Base-by-base conservation (phyloP, 371 early-diverging fungal genomes). In the Actinomucor elegans region DNA sequence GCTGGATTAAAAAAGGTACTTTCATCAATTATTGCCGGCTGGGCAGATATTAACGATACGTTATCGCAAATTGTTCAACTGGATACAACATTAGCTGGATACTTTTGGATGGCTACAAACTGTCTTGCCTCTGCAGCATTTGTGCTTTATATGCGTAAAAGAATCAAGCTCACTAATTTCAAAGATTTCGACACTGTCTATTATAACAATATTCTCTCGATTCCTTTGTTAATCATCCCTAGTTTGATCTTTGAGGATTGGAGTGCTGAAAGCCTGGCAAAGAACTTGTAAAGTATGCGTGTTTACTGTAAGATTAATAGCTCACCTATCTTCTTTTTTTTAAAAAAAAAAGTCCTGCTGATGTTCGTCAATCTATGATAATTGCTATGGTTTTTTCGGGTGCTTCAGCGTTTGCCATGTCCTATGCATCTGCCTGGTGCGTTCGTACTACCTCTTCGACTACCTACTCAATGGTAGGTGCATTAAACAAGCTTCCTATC, bases 391-490 rank as follows among this genome's bases (percentile, higher is more conserved):
- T 90, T 0, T 69, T 98, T 24, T 94, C 94, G 26, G 90, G 94
- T 27, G 68, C 90, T 6, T 85, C 89, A 14, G 92, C 95, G 5
- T 97, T 97, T 79, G 87, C 85, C 42, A 98, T 98, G 69, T 87
- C 93, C 9, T 97, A 93, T 70, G 85, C 89, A 33, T 92, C 93
- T 47, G 90, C 94, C 2, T 98, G 97, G 97, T 94, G 97, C 67
- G 87, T 99, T 15, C 87, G 97, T 55, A 89, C 90, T 5, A 94
- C 99, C 14, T 85, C 87, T 3, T 94, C 98, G 1, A 99, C 99
- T 9, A 98, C 99, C 0, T 94, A 97, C 74, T 92, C 92, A 43
- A 99, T 99, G 98, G 92, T 96, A 15, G 99, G 99, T 14, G 97
- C 99, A 9, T 84, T 99, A 32, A 99, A 99, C 77, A 99, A 99